phyloP scores from a whole-genome alignment of 768 basidiomycete genomes.

The Pleurotus platypus region DNA sequence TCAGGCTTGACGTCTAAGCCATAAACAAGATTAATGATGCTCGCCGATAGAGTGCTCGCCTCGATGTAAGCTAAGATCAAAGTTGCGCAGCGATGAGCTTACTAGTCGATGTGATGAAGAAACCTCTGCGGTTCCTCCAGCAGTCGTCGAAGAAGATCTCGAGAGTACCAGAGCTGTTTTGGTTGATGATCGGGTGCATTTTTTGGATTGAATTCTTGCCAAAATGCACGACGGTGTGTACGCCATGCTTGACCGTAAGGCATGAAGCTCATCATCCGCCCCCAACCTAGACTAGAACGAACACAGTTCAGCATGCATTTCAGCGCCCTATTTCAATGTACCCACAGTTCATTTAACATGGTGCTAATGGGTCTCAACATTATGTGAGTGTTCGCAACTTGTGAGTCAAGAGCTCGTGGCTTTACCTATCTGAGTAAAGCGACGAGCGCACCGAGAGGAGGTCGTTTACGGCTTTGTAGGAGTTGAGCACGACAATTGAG shows the following conservation, averaged over 20 bases:
- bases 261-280: slow-evolving; percentile 34
- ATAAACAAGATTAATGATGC: not conserved
- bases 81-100: slow-evolving; percentile 11
- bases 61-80: not conserved
- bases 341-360: slow-evolving; percentile 24
- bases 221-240: slow-evolving; percentile 37
- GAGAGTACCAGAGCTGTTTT: slow-evolving; percentile 22
- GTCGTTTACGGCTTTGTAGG: slow-evolving; percentile 29
- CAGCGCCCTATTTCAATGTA: not conserved
- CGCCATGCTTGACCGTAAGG: slow-evolving; percentile 39
- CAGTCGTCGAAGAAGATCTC: slow-evolving; percentile 27
- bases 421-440: slow-evolving; percentile 38
- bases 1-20: not conserved
- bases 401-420: too few species aligned
- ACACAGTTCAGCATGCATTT: not conserved
- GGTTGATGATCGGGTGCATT: slow-evolving; percentile 27
- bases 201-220: slow-evolving; percentile 33
- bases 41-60: not conserved
- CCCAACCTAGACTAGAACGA: slow-evolving; percentile 34
- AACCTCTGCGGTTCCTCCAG: slow-evolving; percentile 34
- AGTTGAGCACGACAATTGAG: slow-evolving; percentile 33
- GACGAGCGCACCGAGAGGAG: slow-evolving; percentile 36
- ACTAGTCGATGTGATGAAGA: slow-evolving; percentile 32
- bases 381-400: too few species aligned
- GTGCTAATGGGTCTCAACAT: slow-evolving; percentile 20